phyloP scores from a whole-genome alignment of 768 basidiomycete species.

The Saitozyma podzolica region DNA sequence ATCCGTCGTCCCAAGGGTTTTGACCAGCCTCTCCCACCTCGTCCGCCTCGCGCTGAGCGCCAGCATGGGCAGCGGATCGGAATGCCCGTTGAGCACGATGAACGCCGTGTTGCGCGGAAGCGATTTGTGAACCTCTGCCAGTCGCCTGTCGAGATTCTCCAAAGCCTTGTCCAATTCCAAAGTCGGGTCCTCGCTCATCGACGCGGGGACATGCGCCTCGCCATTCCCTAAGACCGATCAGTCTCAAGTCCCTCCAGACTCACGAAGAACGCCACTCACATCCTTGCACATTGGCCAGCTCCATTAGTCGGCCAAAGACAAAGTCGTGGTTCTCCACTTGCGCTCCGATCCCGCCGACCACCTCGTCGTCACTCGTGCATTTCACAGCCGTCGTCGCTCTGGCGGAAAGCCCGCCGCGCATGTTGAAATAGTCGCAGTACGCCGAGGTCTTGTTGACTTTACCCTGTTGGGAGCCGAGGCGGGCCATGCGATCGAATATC shows the following conservation, averaged over 20 bases:
- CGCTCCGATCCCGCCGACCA: constrained; percentile 65
- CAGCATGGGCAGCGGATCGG: constrained; percentile 80
- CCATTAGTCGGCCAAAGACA: constrained; percentile 79
- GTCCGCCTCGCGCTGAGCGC: constrained; percentile 67
- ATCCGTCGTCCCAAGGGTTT: constrained; percentile 53
- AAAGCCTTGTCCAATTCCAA: constrained; percentile 48
- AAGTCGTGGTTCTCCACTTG: constrained; percentile 71
- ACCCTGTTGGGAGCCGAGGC: constrained; percentile 46
- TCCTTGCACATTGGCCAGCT: constrained; percentile 73
- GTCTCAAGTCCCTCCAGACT: background rate
- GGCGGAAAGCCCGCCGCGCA: constrained; percentile 75
- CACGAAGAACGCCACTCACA: constrained; percentile 59
- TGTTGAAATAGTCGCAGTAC: constrained; percentile 83
- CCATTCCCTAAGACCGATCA: constrained; percentile 16
- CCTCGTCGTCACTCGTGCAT: constrained; percentile 74
- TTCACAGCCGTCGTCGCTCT: constrained; percentile 75
- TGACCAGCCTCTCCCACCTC: constrained; percentile 64
- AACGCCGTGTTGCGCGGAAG: constrained; percentile 80
- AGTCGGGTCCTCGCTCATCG: background rate
- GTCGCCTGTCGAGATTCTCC: constrained; percentile 62
- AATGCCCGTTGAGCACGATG: constrained; percentile 83
- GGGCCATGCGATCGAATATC: constrained; percentile 79
- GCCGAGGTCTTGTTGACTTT: constrained; percentile 58
- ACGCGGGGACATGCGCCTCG: constrained; percentile 1
- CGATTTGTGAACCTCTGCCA: constrained; percentile 64